A percentile compares a stretch with the other conserved stretches of the same genome.
phyloP scores from a whole-genome alignment of 2,329 filamentous ascomycete genomes.

The Colletotrichum brevisporum region DNA sequence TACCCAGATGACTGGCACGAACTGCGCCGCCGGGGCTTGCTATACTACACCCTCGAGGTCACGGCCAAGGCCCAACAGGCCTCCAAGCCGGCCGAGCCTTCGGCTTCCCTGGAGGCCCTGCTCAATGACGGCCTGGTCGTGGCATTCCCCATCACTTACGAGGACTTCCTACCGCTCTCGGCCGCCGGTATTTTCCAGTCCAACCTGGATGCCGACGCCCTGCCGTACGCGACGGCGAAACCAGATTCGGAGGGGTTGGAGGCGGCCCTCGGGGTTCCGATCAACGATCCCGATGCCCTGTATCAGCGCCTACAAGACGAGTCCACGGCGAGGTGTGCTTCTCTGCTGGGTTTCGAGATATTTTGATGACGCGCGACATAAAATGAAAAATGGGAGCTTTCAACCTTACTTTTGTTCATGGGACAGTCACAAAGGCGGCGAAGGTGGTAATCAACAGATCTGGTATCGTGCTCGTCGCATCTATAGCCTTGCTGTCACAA shows the following conservation, averaged over 20 bases:
- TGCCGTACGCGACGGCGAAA: background rate
- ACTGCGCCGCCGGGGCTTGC: slow-evolving; percentile 51
- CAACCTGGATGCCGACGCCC: slow-evolving; percentile 48
- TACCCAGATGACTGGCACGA: slow-evolving; percentile 58
- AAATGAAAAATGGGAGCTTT: too few species aligned
- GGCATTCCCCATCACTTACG: slow-evolving; percentile 62
- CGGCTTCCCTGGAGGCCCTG: slow-evolving; percentile 47
- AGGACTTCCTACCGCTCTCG: slow-evolving; percentile 67
- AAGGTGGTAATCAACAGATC: too few species aligned
- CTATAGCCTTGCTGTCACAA: too few species aligned
- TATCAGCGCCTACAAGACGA: background rate
- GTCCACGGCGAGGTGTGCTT: background rate
- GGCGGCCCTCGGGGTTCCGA: background rate
- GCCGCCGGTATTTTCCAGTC: slow-evolving; percentile 66
- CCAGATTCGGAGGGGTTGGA: background rate
- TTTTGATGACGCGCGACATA: too few species aligned
- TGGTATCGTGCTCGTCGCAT: too few species aligned
- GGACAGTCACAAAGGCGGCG: too few species aligned
- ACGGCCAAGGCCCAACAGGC: background rate
- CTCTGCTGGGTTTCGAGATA: background rate
- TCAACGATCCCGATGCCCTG: background rate
- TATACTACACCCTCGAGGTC: slow-evolving; percentile 55
- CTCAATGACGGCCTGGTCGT: slow-evolving; percentile 50
- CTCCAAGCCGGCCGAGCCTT: background rate
- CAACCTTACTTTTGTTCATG: too few species aligned